Evolutionary conservation across 2,329 filamentous ascomycete genomes (phyloP).

Genomic region (Curvularia verruculosa): DNA sequence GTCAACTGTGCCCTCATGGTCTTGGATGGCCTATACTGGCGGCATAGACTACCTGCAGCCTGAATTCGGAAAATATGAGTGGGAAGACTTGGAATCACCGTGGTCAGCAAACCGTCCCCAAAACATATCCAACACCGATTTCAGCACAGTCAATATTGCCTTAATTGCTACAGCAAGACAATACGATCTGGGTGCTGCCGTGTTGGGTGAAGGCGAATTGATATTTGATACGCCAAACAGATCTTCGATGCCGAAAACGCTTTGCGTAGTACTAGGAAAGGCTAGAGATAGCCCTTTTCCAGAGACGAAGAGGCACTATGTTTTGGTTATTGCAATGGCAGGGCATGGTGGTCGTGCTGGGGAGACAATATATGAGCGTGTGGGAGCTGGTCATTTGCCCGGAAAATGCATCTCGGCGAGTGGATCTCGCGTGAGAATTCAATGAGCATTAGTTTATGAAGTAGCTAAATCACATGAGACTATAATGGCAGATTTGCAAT

Average conservation of each 20-base stretch:
- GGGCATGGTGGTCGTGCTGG: not conserved
- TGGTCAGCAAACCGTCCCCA: not conserved
- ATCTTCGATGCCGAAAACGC: not conserved
- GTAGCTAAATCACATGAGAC: not conserved
- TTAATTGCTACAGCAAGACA: conserved; percentile 1
- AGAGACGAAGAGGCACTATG: not conserved
- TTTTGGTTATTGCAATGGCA: conserved; percentile 1
- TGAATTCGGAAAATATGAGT: conserved; percentile 13
- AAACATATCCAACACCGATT: not conserved
- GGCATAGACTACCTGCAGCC: conserved; percentile 23
- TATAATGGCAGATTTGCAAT: not conserved
- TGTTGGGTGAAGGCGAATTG: not conserved
- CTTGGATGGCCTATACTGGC: conserved; percentile 25
- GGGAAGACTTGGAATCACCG: conserved; percentile 16
- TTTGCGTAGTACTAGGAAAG: conserved; percentile 4
- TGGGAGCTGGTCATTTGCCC: not conserved
- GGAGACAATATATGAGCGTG: not conserved
- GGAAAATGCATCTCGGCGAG: conserved; percentile 3
- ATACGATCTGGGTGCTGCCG: not conserved
- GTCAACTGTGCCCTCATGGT: conserved; percentile 18
- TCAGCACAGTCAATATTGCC: not conserved
- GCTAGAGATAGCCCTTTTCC: not conserved
- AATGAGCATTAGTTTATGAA: not conserved
- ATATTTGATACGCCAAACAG: conserved; percentile 1
- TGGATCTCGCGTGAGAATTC: not conserved